Evolutionary conservation across 331 rosid genomes (phyloP).

Genomic region (Malus hybrid): DNA sequence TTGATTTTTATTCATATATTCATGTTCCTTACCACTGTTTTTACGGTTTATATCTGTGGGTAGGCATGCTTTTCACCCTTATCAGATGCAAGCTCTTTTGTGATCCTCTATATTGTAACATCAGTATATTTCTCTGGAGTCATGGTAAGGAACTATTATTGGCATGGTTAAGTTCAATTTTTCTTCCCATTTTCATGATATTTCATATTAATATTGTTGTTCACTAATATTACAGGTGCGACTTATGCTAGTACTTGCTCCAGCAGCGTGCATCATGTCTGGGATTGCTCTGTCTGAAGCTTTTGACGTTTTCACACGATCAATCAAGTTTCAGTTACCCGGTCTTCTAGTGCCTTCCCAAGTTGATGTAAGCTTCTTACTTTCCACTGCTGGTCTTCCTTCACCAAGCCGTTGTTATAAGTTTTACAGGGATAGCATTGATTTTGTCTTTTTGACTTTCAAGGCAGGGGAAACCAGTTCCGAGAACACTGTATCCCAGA

Average conservation of each 20-base stretch:
- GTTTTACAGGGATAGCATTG: conserved; percentile 10
- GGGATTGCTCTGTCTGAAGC: conserved; percentile 98
- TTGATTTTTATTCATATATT: not conserved
- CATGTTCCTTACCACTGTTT: conserved; percentile 8
- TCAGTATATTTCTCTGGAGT: conserved; percentile 96
- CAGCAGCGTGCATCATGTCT: conserved; percentile 96
- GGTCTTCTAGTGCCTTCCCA: conserved; percentile 29
- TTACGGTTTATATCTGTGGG: conserved; percentile 22
- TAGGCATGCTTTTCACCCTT: conserved; percentile 94
- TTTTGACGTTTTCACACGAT: conserved; percentile 84
- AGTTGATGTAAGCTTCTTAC: conserved; percentile 42
- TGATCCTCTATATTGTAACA: conserved; percentile 72
- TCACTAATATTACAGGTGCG: conserved; percentile 62
- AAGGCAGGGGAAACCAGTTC: conserved; percentile 66
- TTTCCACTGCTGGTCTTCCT: conserved; percentile 1
- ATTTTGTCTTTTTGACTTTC: conserved; percentile 23
- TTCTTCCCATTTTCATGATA: not conserved
- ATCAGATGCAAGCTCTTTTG: conserved; percentile 95
- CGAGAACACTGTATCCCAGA: conserved; percentile 30
- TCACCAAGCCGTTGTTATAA: conserved; percentile 12
- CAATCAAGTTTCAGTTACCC: conserved; percentile 90
- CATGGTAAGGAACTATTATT: conserved; percentile 61
- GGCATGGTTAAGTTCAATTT: conserved; percentile 4
- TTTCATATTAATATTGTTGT: conserved; percentile 14
- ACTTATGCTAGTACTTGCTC: conserved; percentile 96